A percentile compares a stretch with the other conserved stretches of the same genome.
These are phyloP conservation scores for Metschnikowia continentalis DNA, from an alignment of 805 yeast species.

Conservation along the genomic window DNA sequence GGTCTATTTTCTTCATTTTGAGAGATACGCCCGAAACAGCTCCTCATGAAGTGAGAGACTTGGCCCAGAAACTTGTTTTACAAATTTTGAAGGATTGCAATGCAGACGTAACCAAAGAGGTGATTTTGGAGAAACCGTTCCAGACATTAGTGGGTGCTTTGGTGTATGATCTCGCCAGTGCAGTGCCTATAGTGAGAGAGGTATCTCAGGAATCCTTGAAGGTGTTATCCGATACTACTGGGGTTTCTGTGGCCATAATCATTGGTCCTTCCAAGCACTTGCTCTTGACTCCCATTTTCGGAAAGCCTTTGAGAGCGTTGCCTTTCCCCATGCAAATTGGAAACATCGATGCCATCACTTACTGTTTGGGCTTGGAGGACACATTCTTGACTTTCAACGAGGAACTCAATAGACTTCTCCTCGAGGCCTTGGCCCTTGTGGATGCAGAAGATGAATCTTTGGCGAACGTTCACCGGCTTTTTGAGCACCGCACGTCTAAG, in stretches of 20 bases:
- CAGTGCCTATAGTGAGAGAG: conserved; percentile 76
- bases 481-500: conserved; percentile 84
- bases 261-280: conserved; percentile 81
- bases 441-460: conserved; percentile 97
- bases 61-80: conserved; percentile 66
- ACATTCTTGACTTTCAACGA: conserved; percentile 84
- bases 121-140: conserved; percentile 66
- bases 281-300: conserved; percentile 87
- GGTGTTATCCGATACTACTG: conserved; percentile 65
- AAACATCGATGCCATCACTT: conserved; percentile 94
- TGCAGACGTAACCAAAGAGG: conserved; percentile 52
- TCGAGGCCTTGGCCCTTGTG: conserved; percentile 89
- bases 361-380: conserved; percentile 75
- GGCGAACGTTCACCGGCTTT: conserved; percentile 78
- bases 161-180: conserved; percentile 88
- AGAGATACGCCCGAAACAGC: conserved; percentile 88
- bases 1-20: conserved; percentile 84
- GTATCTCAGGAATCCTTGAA: conserved; percentile 71
- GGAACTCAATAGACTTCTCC: conserved; percentile 75
- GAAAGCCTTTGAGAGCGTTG: conserved; percentile 91
- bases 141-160: conserved; percentile 82
- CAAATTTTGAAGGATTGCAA: conserved; percentile 66
- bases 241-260: conserved; percentile 65
- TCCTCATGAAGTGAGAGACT: conserved; percentile 69
- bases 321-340: conserved; percentile 99